Evolutionary conservation across 176 grass and related monocot genomes (phyloP), one percentile per base, ranked within the genome.

Genomic region (sorghum (Sorghum bicolor)): DNA sequence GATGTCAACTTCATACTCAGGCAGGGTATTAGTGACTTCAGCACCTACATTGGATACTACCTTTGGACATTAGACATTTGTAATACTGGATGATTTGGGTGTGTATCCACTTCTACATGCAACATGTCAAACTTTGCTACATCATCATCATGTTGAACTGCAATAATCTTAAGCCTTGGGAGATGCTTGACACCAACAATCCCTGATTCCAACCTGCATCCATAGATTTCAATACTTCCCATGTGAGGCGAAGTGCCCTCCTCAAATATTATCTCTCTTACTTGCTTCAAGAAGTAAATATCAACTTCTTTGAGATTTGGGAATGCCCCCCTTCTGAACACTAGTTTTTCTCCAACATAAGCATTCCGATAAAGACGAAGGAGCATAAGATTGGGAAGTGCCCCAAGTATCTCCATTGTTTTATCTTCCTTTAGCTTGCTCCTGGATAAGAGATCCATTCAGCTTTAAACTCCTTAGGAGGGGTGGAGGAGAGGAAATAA

Each of bases 251-350:
- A 34, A 40, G 66, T 2, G 5, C 75, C 66, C 52, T 62, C 66
- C 66, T 79, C 75, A 38, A 86, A 86, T 37, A 3, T 63, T 9
- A 78, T 41, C 39, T 33, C 83, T 37, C 22, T 61, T 8, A 85
- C 37, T 13, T 43, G 10, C 3, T 11, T 15, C 37, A 43, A 4
- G 10, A 0, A 0, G 6, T 0, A 5, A 78, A 78, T 68, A 71
- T 8, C 0, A 26, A 85, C 45, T 20, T 20, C 44, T 5, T 33
- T 78, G 22, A 86, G 66, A 37, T 72, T 79, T 71, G 53, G 66
- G 39, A 79, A 86, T 86, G 66, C 22, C 33, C n/a, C 66, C 7
- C 8, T 25, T 28, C 41, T 19, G 29, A 86, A 79, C 30, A 61
- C 8, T 22, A 86, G 6, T 62, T 72, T 45, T 38, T 64, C 14